A percentile compares a stretch with the other conserved stretches of the same genome.
phyloP scores from a whole-genome alignment of 1,139 yeast genomes.

The Torulaspora pretoriensis region DNA sequence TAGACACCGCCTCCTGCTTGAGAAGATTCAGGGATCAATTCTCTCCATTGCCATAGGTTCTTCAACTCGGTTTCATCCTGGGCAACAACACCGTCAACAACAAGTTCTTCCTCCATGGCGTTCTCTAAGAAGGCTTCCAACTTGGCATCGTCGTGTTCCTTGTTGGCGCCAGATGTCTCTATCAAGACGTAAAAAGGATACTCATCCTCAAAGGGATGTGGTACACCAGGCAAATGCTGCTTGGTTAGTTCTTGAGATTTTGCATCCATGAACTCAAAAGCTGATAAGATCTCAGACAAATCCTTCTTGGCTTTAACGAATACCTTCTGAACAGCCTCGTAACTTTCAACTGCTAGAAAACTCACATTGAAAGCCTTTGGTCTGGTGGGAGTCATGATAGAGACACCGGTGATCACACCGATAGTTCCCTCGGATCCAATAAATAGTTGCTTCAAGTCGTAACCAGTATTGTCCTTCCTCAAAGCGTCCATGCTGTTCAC shows the following conservation, averaged over 20 bases:
- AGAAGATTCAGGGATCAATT: conserved; percentile 83
- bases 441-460: conserved; percentile 84
- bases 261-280: conserved; percentile 92
- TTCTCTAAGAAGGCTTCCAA: conserved; percentile 75
- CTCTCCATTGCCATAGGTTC: conserved; percentile 93
- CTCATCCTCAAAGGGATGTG: conserved; percentile 75
- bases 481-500: conserved; percentile 75
- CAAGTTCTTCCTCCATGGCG: conserved; percentile 79
- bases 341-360: conserved; percentile 75
- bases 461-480: conserved; percentile 92
- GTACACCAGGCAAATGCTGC: conserved; percentile 47
- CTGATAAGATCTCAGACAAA: conserved; percentile 80
- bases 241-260: conserved; percentile 65
- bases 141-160: conserved; percentile 77
- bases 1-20: conserved; percentile 89
- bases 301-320: conserved; percentile 77
- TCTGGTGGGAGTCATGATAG: conserved; percentile 87
- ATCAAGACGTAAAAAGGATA: conserved; percentile 87
- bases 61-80: conserved; percentile 86
- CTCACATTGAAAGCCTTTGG: conserved; percentile 87
- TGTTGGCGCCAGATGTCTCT: conserved; percentile 91
- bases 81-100: conserved; percentile 89
- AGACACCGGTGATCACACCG: conserved; percentile 86
- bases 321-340: conserved; percentile 76
- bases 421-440: conserved; percentile 93